Percentiles rank a stretch among this genome's conserved stretches.
Conservation (phyloP, 2,329 filamentous ascomycete genomes). For the Epichloe festucae region DNA sequence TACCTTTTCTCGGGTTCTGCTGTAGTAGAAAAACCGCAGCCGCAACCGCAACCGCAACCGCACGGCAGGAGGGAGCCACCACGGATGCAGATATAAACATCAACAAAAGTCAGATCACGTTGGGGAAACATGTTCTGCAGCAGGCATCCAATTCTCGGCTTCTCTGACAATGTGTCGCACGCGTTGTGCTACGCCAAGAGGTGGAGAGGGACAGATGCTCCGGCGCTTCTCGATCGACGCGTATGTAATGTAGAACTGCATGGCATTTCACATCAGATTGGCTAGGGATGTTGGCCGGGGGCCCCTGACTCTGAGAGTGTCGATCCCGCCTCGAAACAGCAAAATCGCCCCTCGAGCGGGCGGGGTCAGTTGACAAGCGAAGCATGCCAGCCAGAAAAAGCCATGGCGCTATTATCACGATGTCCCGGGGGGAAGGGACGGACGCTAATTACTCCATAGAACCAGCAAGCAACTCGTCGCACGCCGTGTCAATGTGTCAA, state of each 20-base stretch:
- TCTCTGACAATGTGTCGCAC: not conserved
- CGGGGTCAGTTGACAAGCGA: not conserved
- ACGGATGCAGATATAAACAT: too few species aligned
- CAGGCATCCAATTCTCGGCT: constrained; percentile 1
- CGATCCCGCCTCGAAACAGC: not conserved
- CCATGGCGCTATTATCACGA: not conserved
- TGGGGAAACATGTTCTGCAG: not conserved
- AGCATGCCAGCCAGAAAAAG: not conserved
- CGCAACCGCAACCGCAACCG: too few species aligned
- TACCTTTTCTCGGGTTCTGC: too few species aligned
- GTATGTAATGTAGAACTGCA: too few species aligned
- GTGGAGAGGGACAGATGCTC: too few species aligned
- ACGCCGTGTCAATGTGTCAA: too few species aligned
- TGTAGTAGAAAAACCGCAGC: too few species aligned
- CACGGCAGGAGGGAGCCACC: too few species aligned
- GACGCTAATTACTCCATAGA: not conserved
- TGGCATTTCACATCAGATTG: not conserved
- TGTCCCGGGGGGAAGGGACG: not conserved
- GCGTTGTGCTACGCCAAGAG: not conserved
- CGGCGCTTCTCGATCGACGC: too few species aligned
- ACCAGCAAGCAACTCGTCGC: not conserved
- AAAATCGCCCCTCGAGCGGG: not conserved
- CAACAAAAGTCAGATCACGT: too few species aligned
- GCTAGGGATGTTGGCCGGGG: not conserved
- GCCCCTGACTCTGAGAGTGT: not conserved